Conservation (phyloP, 1,284 basidiomycete genomes). For the Tilletia walkeri region DNA sequence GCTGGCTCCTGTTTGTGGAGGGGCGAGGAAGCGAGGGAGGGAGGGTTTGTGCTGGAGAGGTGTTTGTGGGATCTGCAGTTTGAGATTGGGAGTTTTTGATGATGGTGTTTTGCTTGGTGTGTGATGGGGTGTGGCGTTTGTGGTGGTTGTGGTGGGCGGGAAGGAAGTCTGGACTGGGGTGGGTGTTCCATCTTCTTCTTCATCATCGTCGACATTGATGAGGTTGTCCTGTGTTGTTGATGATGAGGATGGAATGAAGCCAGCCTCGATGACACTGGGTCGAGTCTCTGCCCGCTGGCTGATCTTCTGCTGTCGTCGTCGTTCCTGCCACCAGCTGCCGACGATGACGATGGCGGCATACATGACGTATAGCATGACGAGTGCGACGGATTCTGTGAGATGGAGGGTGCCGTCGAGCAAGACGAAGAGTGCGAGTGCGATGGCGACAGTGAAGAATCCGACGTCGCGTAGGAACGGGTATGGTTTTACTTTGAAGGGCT, state of each 20-base stretch:
- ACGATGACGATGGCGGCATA: conserved; percentile 78
- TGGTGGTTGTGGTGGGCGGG: not conserved
- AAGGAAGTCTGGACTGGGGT: not conserved
- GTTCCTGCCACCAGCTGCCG: conserved; percentile 69
- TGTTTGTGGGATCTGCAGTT: not conserved
- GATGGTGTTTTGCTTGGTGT: not conserved
- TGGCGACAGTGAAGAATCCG: conserved; percentile 82
- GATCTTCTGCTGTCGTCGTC: conserved; percentile 23
- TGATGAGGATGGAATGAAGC: not conserved
- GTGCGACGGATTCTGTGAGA: conserved; percentile 70
- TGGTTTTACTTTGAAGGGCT: conserved; percentile 79
- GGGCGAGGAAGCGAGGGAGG: not conserved
- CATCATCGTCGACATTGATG: not conserved
- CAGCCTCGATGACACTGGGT: conserved; percentile 5
- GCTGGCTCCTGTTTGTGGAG: not conserved
- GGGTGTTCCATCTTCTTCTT: not conserved
- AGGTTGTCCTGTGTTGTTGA: not conserved
- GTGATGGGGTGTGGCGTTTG: not conserved
- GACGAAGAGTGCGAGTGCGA: conserved; percentile 71
- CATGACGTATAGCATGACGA: conserved; percentile 73
- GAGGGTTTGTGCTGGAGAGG: not conserved
- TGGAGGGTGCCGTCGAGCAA: conserved; percentile 75
- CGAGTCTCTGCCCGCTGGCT: not conserved
- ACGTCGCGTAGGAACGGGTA: conserved; percentile 86
- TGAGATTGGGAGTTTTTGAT: not conserved